phyloP scores from a whole-genome alignment of 768 basidiomycete species.

The Tricholoma terreum region DNA sequence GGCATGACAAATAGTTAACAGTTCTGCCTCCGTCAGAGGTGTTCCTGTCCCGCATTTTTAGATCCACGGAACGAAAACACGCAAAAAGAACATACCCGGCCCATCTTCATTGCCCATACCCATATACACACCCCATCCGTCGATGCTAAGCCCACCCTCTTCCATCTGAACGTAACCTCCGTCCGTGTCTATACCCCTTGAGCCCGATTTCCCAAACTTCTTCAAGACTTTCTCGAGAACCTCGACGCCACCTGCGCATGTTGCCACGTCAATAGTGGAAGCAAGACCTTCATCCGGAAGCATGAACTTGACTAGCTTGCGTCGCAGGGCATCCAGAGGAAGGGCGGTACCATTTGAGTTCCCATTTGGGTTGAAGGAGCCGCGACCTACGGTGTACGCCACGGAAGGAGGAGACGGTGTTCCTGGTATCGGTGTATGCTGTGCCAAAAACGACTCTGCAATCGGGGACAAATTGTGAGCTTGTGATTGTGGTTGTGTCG shows the following conservation, averaged over 20 bases:
- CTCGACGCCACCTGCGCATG: slow-evolving; percentile 80
- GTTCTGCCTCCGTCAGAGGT: slow-evolving; percentile 76
- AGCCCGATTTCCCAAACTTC: slow-evolving; percentile 75
- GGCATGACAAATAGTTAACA: slow-evolving; percentile 81
- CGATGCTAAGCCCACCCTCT: slow-evolving; percentile 75
- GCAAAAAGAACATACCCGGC: slow-evolving; percentile 33
- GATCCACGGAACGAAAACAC: background rate
- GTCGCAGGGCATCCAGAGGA: slow-evolving; percentile 74
- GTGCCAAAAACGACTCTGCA: slow-evolving; percentile 54
- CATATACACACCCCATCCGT: slow-evolving; percentile 87
- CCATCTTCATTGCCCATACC: slow-evolving; percentile 56
- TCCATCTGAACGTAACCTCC: slow-evolving; percentile 61
- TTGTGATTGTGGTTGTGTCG: slow-evolving; percentile 31
- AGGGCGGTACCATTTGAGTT: slow-evolving; percentile 43
- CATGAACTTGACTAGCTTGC: slow-evolving; percentile 85
- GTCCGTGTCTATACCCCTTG: slow-evolving; percentile 41
- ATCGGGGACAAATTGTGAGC: slow-evolving; percentile 66
- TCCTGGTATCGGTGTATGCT: slow-evolving; percentile 29
- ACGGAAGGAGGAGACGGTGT: slow-evolving; percentile 49
- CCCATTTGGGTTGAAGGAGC: slow-evolving; percentile 50
- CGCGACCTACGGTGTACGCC: slow-evolving; percentile 56
- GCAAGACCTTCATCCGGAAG: slow-evolving; percentile 79
- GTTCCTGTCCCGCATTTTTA: slow-evolving; percentile 43
- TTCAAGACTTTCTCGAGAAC: slow-evolving; percentile 85
- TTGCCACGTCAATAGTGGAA: slow-evolving; percentile 75